Evolutionary conservation across 2,329 filamentous ascomycete genomes (phyloP).

Genomic region (Colletotrichum simmondsii): DNA sequence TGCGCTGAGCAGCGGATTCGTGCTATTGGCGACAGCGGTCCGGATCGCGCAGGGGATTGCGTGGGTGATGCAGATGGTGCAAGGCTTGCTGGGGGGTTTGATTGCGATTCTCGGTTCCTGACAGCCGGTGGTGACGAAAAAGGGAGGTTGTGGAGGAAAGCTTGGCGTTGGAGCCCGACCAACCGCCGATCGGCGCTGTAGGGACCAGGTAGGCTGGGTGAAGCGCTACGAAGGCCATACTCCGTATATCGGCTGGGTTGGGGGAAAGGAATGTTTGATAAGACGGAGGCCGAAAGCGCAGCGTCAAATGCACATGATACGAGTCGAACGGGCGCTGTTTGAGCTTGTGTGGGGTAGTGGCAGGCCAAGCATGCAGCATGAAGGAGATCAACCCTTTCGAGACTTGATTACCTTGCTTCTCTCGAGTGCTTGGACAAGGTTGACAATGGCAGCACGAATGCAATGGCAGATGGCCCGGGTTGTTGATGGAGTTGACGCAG

Average conservation of each 20-base stretch:
- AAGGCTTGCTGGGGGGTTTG: conserved; percentile 11
- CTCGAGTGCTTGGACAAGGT: not conserved
- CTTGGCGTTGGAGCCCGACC: conserved; percentile 23
- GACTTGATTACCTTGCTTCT: not conserved
- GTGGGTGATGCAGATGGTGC: conserved; percentile 16
- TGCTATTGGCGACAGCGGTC: conserved; percentile 14
- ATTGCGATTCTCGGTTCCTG: conserved; percentile 27
- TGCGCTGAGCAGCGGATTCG: conserved; percentile 18
- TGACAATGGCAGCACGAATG: not conserved
- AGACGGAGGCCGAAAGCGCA: conserved; percentile 29
- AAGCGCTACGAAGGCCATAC: not conserved
- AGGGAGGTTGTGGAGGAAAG: conserved; percentile 15
- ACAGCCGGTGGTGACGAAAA: conserved; percentile 22
- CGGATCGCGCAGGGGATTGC: conserved; percentile 15
- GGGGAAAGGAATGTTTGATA: conserved; percentile 25
- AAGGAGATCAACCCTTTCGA: not conserved
- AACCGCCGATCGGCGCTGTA: conserved; percentile 26
- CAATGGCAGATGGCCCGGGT: not conserved
- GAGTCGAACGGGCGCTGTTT: conserved; percentile 22
- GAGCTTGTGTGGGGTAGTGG: conserved; percentile 21
- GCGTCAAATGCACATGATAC: conserved; percentile 14
- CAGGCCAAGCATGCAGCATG: not conserved
- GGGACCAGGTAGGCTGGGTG: conserved; percentile 8
- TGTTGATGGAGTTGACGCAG: not conserved
- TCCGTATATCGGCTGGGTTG: conserved; percentile 32